Evolutionary conservation across 768 basidiomycete species (phyloP).

Genomic region (Pleurotus pulmonarius): DNA sequence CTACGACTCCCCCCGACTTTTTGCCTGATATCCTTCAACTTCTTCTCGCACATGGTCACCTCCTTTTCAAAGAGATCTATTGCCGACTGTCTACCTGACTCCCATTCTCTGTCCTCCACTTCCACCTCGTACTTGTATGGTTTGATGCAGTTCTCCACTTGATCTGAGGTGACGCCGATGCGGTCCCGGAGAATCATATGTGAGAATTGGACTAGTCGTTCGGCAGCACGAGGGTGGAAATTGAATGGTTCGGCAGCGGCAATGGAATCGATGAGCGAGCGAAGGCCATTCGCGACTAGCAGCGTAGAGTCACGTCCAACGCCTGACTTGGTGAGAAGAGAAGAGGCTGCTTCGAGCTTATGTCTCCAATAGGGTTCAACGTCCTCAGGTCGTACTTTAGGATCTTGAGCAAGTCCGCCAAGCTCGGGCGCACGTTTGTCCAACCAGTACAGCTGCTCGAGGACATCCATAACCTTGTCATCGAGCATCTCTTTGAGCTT

Average conservation of each 20-base stretch:
- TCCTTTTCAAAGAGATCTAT: constrained; percentile 84
- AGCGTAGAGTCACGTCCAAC: constrained; percentile 92
- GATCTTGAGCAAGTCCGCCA: constrained; percentile 62
- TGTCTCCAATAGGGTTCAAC: constrained; percentile 93
- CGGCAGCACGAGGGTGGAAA: constrained; percentile 84
- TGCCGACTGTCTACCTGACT: constrained; percentile 69
- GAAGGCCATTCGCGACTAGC: constrained; percentile 91
- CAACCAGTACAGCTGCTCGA: constrained; percentile 96
- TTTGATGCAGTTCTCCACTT: constrained; percentile 99
- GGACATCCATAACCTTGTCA: constrained; percentile 94
- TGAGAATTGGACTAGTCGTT: constrained; percentile 87
- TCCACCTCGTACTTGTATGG: constrained; percentile 99
- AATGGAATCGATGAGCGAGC: constrained; percentile 87
- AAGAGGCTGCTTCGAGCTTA: constrained; percentile 93
- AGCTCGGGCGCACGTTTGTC: constrained; percentile 85
- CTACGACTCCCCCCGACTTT: constrained; percentile 86
- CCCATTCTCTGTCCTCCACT: constrained; percentile 92
- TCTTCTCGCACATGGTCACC: constrained; percentile 76
- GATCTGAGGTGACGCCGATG: constrained; percentile 92
- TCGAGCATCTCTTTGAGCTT: constrained; percentile 93
- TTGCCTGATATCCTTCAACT: constrained; percentile 81
- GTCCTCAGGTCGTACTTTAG: constrained; percentile 66
- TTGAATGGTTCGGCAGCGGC: constrained; percentile 87
- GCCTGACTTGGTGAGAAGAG: constrained; percentile 91
- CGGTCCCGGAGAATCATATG: constrained; percentile 92